Evolutionary conservation across 441 rosid genomes (phyloP), one percentile per base, ranked within the genome.

Genomic region (Croton setiger): DNA sequence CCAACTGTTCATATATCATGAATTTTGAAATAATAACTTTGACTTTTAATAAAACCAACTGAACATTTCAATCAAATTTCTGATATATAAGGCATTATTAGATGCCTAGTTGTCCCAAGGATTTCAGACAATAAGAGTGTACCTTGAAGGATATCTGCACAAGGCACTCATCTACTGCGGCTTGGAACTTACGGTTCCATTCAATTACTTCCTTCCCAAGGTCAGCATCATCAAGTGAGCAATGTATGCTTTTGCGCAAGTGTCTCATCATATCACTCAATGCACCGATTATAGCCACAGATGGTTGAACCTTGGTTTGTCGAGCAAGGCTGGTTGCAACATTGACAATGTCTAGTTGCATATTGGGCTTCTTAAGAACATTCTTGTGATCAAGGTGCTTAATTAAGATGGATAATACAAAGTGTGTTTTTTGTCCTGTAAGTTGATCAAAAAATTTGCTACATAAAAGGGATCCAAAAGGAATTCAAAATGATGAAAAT

Each of bases 341-440:
- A 74, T 85, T 84, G 75, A 91, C 72, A 72, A 93, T 87, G 78
- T 82, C 86, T 49, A 93, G 83, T 84, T 89, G 93, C 88, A 87
- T 84, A 59, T 63, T 78, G 23, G 87, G 91, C 73, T 87, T 78
- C 78, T 88, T 88, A 56, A 89, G 89, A 74, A 89, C 87, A 75
- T 81, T 91, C 78, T 88, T 89, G 75, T 93, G 95, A 77, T 93
- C 98, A 67, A 93, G 93, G 76, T 93, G 98, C 82, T 91, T 93
- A 60, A 89, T 80, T 79, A 93, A 74, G 79, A 86, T 83, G 63
- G 94, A 87, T 62, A 93, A 80, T 67, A 93, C 68, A 74, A 88
- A 88, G 81, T 93, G 98, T 56, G 93, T 81, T 70, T 85, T 83
- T 56, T 85, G 94, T 68, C 97, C 98, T 72, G 78, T 71, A 63